phyloP scores from a whole-genome alignment of 2,329 filamentous ascomycete species.

The Nemania sp. region DNA sequence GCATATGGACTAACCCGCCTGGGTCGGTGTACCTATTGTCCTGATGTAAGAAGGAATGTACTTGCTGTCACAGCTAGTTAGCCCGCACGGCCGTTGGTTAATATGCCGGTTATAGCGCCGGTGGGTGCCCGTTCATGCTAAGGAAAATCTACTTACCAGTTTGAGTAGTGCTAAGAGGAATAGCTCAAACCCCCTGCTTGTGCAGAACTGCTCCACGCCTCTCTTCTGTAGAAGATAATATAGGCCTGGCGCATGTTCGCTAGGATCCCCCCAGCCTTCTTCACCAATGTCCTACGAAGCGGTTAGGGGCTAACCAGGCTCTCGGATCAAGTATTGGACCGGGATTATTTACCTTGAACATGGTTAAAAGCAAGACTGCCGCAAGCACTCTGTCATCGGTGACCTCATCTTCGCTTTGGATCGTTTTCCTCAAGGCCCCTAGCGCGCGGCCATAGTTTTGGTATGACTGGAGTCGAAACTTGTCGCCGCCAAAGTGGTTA shows the following conservation, averaged over 20 bases:
- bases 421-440: conserved; percentile 28
- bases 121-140: background rate
- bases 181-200: conserved; percentile 35
- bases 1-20: conserved; percentile 29
- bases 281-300: conserved; percentile 36
- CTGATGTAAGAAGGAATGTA: conserved; percentile 33
- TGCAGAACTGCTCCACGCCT: conserved; percentile 37
- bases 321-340: background rate
- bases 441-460: conserved; percentile 38
- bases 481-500: conserved; percentile 37
- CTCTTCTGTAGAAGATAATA: conserved; percentile 40
- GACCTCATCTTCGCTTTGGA: conserved; percentile 32
- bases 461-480: conserved; percentile 36
- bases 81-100: background rate
- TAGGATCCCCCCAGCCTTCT: conserved; percentile 33
- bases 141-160: conserved; percentile 30
- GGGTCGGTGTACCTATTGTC: conserved; percentile 37
- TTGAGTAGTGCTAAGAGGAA: conserved; percentile 36
- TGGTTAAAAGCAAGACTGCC: conserved; percentile 36
- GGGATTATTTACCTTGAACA: conserved; percentile 33
- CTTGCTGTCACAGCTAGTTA: conserved; percentile 32
- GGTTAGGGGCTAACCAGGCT: conserved; percentile 19
- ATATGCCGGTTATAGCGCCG: background rate
- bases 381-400: conserved; percentile 36
- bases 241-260: conserved; percentile 36